Conservation (phyloP, 768 basidiomycete genomes). For the Russula vinacea region DNA sequence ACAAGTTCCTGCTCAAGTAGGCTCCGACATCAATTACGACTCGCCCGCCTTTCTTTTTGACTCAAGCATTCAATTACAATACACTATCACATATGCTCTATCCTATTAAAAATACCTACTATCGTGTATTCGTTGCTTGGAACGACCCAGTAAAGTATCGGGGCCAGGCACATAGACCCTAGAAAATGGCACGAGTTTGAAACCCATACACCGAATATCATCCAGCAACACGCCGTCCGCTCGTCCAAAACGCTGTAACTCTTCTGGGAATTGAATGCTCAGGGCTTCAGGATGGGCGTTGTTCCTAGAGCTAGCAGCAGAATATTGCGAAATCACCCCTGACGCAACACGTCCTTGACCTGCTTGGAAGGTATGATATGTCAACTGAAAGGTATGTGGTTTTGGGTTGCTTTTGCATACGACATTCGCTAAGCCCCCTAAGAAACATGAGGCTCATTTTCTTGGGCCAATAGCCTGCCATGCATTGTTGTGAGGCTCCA, state of each 20-base stretch:
- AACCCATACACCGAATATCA: not conserved
- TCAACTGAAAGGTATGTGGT: not conserved
- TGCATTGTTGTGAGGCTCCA: not conserved
- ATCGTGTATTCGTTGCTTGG: not conserved
- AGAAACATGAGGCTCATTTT: not conserved
- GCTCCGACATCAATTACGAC: constrained; percentile 15
- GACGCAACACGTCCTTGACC: not conserved
- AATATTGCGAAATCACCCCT: not conserved
- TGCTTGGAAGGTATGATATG: not conserved
- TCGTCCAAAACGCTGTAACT: not conserved
- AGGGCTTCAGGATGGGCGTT: not conserved
- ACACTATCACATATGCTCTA: constrained; percentile 9
- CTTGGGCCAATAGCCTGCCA: constrained; percentile 20
- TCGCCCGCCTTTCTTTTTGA: constrained; percentile 12
- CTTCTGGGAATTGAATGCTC: not conserved
- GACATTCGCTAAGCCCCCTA: not conserved
- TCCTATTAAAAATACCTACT: constrained; percentile 5
- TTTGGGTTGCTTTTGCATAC: not conserved
- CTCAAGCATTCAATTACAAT: constrained; percentile 15
- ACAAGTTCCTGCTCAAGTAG: constrained; percentile 19
- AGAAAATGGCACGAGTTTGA: constrained; percentile 20
- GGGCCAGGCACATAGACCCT: not conserved
- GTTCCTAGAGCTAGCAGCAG: not conserved
- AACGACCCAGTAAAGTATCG: constrained; percentile 1
- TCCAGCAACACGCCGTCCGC: not conserved